Percentiles rank a stretch among this genome's conserved stretches.
phyloP scores from a whole-genome alignment of 164 flowering plant species.

The Dillenia suffruticosa region DNA sequence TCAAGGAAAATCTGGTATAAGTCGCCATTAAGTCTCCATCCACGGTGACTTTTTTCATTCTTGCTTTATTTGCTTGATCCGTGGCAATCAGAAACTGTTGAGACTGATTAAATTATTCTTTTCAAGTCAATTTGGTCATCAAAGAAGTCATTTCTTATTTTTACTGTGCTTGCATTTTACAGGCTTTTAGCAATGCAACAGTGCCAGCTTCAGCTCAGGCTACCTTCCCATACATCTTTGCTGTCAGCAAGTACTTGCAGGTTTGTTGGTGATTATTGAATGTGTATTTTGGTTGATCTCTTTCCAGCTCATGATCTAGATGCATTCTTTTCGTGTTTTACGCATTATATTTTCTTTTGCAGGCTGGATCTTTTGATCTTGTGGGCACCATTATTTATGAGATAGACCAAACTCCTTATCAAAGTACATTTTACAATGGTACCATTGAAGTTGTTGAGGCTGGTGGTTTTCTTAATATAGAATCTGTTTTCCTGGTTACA shows the following conservation, averaged over 20 bases:
- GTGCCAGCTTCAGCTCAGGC: conserved; percentile 79
- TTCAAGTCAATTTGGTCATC: too few species aligned
- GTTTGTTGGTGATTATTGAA: conserved; percentile 22
- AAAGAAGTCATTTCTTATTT: not conserved
- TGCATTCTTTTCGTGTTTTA: not conserved
- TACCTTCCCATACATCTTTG: conserved; percentile 75
- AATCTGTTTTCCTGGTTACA: conserved; percentile 77
- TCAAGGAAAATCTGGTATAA: too few species aligned
- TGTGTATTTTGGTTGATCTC: not conserved
- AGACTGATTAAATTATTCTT: too few species aligned
- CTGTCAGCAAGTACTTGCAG: conserved; percentile 92
- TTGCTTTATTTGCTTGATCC: too few species aligned
- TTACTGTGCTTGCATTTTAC: conserved; percentile 3
- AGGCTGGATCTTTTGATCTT: conserved; percentile 95
- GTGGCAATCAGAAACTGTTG: too few species aligned
- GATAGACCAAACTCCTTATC: conserved; percentile 73
- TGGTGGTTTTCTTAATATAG: conserved; percentile 67
- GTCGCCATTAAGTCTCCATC: too few species aligned
- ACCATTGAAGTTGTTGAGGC: conserved; percentile 92
- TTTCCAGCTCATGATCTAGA: too few species aligned
- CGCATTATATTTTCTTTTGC: conserved; percentile 16
- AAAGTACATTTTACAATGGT: conserved; percentile 82
- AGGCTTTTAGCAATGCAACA: conserved; percentile 74
- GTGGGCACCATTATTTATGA: conserved; percentile 86
- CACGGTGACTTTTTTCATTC: too few species aligned